These are phyloP conservation scores for Pezicula rhizophila DNA, from an alignment of 2,329 filamentous ascomycete genomes.

Conservation along the genomic window DNA sequence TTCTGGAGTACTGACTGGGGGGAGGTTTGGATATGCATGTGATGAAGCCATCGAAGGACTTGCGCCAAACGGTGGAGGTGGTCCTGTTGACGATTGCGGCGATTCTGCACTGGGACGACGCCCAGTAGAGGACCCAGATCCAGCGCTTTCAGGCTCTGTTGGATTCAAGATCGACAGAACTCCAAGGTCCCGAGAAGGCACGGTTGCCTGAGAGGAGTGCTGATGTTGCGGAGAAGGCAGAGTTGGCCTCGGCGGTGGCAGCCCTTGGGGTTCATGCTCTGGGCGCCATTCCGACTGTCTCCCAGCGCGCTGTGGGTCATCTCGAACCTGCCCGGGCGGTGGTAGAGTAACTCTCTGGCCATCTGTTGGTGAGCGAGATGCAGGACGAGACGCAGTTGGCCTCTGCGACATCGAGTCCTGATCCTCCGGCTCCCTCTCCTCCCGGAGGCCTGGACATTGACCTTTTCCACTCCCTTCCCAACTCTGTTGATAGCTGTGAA, in stretches of 20 bases:
- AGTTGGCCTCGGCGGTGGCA: background rate
- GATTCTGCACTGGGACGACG: conserved; percentile 20
- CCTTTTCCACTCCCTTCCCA: conserved; percentile 30
- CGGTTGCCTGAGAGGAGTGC: conserved; percentile 15
- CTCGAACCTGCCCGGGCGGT: conserved; percentile 27
- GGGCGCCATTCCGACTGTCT: conserved; percentile 18
- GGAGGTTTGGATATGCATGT: conserved; percentile 17
- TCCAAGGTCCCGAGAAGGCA: conserved; percentile 25
- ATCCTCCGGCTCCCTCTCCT: conserved; percentile 47
- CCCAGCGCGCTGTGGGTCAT: conserved; percentile 22
- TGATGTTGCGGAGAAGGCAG: conserved; percentile 10
- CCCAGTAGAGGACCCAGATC: conserved; percentile 4
- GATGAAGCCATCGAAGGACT: conserved; percentile 15
- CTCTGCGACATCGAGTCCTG: conserved; percentile 60
- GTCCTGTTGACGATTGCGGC: conserved; percentile 14
- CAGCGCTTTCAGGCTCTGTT: conserved; percentile 20
- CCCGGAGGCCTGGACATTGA: conserved; percentile 54
- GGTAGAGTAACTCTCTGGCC: conserved; percentile 26
- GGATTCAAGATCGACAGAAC: conserved; percentile 31
- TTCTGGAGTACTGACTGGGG: conserved; percentile 16
- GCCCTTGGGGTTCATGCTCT: conserved; percentile 17
- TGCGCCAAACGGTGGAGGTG: conserved; percentile 17
- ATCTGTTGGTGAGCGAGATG: conserved; percentile 37
- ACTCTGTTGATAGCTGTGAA: conserved; percentile 28
- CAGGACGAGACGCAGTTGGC: conserved; percentile 49